A percentile compares a stretch with the other conserved stretches of the same genome.
These are phyloP conservation scores for Coffea humblotiana DNA, from an alignment of 305 asterid genomes.

Conservation along the genomic window DNA sequence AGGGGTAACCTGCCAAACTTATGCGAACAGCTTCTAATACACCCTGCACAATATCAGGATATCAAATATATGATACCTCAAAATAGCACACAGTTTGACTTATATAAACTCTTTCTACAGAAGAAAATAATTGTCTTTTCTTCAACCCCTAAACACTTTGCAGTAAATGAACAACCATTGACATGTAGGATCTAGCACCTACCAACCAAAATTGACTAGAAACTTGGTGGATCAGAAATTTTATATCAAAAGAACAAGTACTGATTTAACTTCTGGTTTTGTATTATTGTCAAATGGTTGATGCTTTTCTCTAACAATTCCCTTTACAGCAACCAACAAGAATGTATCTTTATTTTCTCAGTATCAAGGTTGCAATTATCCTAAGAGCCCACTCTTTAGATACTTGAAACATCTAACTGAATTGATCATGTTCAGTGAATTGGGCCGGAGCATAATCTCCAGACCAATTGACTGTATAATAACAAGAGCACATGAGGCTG, in stretches of 20 bases:
- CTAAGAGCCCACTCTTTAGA: background rate
- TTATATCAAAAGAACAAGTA: background rate
- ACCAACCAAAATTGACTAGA: background rate
- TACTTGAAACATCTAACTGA: background rate
- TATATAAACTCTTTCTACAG: constrained; percentile 4
- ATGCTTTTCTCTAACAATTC: background rate
- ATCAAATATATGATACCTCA: constrained; percentile 4
- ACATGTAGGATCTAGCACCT: background rate
- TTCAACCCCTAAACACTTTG: background rate
- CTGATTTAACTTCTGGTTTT: background rate
- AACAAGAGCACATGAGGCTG: background rate
- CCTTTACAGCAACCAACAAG: background rate
- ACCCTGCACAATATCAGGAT: constrained; percentile 61
- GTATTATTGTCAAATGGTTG: background rate
- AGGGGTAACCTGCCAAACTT: constrained; percentile 99
- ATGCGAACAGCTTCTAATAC: constrained; percentile 98
- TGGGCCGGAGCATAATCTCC: background rate
- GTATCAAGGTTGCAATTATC: background rate
- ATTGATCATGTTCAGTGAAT: too few relatives aligned
- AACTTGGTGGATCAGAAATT: background rate
- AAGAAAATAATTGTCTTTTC: background rate
- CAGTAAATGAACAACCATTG: background rate
- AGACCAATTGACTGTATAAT: background rate
- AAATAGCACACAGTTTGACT: background rate
- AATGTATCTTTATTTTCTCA: background rate